Evolutionary conservation across 345 rosid genomes (phyloP).

Genomic region (Chamaenerion angustifolium): DNA sequence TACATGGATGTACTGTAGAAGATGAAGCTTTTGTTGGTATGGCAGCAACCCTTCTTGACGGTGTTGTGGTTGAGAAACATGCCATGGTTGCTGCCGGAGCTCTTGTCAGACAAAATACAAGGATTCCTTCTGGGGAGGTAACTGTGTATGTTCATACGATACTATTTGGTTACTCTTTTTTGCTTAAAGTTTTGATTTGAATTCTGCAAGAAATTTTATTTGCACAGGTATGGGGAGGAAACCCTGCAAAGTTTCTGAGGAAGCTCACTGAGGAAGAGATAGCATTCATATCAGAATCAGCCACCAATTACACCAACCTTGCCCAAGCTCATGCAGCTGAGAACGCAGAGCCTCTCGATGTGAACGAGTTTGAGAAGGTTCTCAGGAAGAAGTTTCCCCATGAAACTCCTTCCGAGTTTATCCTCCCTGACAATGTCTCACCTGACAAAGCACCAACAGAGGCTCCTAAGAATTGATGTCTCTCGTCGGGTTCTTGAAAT

Average conservation of each 20-base stretch:
- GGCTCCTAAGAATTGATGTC: neutral
- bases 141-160: neutral
- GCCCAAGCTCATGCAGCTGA: slow-evolving; percentile 80
- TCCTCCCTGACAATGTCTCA: slow-evolving; percentile 32
- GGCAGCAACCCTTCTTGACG: slow-evolving; percentile 78
- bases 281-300: slow-evolving; percentile 61
- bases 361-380: slow-evolving; percentile 26
- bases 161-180: neutral
- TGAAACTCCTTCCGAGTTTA: slow-evolving; percentile 55
- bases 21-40: slow-evolving; percentile 78
- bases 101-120: slow-evolving; percentile 79
- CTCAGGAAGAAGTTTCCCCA: slow-evolving; percentile 62
- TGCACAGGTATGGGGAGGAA: slow-evolving; percentile 87
- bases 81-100: slow-evolving; percentile 91
- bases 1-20: slow-evolving; percentile 83
- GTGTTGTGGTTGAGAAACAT: slow-evolving; percentile 76
- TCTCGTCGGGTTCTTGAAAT: neutral
- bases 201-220: neutral
- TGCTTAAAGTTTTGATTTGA: too few species aligned
- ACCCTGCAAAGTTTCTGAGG: slow-evolving; percentile 71
- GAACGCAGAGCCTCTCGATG: slow-evolving; percentile 37
- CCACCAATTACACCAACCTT: slow-evolving; percentile 49
- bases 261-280: slow-evolving; percentile 76
- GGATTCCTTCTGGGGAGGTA: slow-evolving; percentile 82
- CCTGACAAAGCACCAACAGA: slow-evolving; percentile 1